A percentile compares a stretch with the other conserved stretches of the same genome.
These are phyloP conservation scores for Hymenochaete sp. DNA, from an alignment of 1,284 basidiomycete genomes.

Conservation along the genomic window DNA sequence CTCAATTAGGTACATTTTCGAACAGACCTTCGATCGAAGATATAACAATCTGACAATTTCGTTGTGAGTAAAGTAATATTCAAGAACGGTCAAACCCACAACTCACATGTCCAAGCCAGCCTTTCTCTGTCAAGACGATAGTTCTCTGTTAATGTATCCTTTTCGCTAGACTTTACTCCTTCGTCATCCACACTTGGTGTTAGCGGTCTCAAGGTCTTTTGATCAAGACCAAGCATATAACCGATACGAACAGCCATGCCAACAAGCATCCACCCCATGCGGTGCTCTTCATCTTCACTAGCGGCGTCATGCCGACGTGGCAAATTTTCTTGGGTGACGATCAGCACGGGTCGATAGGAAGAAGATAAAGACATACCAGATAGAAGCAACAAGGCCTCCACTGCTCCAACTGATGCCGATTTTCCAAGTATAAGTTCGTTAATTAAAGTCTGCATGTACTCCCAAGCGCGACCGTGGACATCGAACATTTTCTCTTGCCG, in stretches of 20 bases:
- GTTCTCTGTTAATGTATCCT: constrained; percentile 5
- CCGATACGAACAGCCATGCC: constrained; percentile 28
- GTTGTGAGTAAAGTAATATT: background rate
- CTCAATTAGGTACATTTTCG: background rate
- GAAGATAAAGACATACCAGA: constrained; percentile 22
- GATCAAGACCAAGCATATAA: constrained; percentile 28
- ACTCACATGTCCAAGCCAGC: constrained; percentile 31
- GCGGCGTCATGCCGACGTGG: constrained; percentile 14
- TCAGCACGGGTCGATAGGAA: background rate
- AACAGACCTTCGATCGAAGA: constrained; percentile 26
- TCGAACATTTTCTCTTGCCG: constrained; percentile 20
- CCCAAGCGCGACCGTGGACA: constrained; percentile 13
- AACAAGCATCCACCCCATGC: constrained; percentile 31
- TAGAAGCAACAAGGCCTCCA: constrained; percentile 32
- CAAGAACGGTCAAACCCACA: background rate
- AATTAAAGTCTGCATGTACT: constrained; percentile 27
- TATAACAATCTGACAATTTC: constrained; percentile 27
- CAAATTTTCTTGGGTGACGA: constrained; percentile 15
- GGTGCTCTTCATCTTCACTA: constrained; percentile 26
- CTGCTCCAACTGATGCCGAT: constrained; percentile 29
- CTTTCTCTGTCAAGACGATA: constrained; percentile 29
- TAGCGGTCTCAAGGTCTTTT: constrained; percentile 25
- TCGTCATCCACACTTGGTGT: constrained; percentile 25
- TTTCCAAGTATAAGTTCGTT: constrained; percentile 27
- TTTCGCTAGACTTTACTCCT: constrained; percentile 17